Evolutionary conservation across 257 asterid genomes (phyloP).

Genomic region (Solanum gracilifrons): DNA sequence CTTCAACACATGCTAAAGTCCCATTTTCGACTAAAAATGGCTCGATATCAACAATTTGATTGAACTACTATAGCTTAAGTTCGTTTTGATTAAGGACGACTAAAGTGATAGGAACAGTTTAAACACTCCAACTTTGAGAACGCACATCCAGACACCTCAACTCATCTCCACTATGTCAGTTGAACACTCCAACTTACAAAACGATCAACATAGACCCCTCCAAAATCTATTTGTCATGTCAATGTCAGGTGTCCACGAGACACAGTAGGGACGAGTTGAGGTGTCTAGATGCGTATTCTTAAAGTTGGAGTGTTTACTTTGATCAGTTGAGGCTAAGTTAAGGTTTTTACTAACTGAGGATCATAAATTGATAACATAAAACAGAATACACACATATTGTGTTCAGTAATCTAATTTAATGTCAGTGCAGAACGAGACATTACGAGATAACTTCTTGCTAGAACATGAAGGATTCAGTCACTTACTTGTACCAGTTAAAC

Average conservation of each 20-base stretch:
- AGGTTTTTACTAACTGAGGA: neutral
- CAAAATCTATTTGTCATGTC: neutral
- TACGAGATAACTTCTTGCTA: neutral
- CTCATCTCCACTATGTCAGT: neutral
- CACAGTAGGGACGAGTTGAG: neutral
- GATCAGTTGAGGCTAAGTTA: neutral
- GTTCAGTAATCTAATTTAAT: neutral
- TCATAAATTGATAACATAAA: neutral
- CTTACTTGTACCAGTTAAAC: slow-evolving; percentile 99
- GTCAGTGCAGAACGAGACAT: neutral
- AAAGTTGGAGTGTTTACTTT: neutral
- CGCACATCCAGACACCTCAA: neutral
- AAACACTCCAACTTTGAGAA: neutral
- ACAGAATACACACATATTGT: neutral
- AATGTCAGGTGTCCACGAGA: neutral
- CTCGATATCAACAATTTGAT: neutral
- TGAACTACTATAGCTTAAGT: too few relatives aligned
- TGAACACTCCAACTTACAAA: too few relatives aligned
- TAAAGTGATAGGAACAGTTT: too few relatives aligned
- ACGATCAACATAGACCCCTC: neutral
- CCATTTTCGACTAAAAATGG: neutral
- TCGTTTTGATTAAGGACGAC: too few relatives aligned
- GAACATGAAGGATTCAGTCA: slow-evolving; percentile 3
- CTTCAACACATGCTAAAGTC: neutral
- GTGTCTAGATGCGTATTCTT: neutral